phyloP scores from a whole-genome alignment of 257 asterid genomes.

The Forsythia suspensa region DNA sequence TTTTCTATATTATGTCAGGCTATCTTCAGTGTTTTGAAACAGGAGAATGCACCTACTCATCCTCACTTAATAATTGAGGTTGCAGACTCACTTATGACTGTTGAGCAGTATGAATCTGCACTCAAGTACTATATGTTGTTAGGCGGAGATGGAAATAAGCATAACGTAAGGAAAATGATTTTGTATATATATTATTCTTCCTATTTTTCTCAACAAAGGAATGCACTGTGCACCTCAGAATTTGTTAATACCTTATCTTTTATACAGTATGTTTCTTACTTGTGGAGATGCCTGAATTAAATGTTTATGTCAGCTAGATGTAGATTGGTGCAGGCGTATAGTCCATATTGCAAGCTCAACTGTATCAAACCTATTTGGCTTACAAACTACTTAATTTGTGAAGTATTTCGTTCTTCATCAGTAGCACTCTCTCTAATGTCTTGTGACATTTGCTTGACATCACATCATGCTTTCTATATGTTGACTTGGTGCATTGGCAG shows the following conservation, averaged over 20 bases:
- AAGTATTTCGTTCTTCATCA: not conserved
- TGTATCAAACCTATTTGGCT: not conserved
- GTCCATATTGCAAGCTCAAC: not conserved
- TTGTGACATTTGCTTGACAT: not conserved
- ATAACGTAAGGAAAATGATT: slow-evolving; percentile 35
- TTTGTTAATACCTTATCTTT: not conserved
- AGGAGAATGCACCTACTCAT: slow-evolving; percentile 40
- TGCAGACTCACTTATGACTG: slow-evolving; percentile 64
- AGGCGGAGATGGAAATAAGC: slow-evolving; percentile 41
- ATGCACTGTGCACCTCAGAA: not conserved
- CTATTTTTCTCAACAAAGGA: not conserved
- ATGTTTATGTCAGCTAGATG: not conserved
- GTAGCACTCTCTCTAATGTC: not conserved
- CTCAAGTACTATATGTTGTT: slow-evolving; percentile 68
- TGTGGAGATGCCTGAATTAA: not conserved
- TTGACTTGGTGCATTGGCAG: not conserved
- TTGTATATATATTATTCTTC: slow-evolving; percentile 7
- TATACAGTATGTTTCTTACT: not conserved
- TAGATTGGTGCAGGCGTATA: not conserved
- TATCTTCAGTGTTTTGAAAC: slow-evolving; percentile 44
- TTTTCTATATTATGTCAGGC: slow-evolving; percentile 40
- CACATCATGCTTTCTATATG: not conserved
- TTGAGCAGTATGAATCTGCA: slow-evolving; percentile 54
- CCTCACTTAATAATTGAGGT: slow-evolving; percentile 53
- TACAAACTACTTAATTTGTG: not conserved